phyloP scores from a whole-genome alignment of 192 early-diverging fungal species.

The Umbelopsis vinacea region DNA sequence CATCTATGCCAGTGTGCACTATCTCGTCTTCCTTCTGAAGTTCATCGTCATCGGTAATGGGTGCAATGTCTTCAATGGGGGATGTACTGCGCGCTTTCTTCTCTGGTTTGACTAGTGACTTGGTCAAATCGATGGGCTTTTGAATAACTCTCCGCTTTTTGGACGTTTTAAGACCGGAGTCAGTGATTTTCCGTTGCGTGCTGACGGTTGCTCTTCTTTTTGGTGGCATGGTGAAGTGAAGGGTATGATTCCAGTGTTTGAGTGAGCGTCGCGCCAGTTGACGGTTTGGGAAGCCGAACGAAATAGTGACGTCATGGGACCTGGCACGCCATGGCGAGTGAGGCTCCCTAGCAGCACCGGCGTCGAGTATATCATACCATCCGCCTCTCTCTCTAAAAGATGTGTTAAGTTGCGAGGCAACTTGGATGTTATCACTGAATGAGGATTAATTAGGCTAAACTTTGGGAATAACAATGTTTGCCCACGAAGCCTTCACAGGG shows the following conservation, averaged over 20 bases:
- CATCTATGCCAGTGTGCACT: neutral
- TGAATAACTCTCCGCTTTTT: constrained; percentile 15
- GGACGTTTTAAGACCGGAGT: neutral
- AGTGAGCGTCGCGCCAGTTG: constrained; percentile 20
- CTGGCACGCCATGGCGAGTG: neutral
- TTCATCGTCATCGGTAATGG: constrained; percentile 1
- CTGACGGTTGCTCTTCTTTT: neutral
- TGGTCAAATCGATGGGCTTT: constrained; percentile 15
- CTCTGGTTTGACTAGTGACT: neutral
- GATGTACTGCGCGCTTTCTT: constrained; percentile 1
- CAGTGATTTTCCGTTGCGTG: neutral
- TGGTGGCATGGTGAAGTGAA: constrained; percentile 4
- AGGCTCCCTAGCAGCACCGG: too few relatives aligned
- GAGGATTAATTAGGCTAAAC: too few relatives aligned
- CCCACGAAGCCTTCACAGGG: too few relatives aligned
- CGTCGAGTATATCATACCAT: too few relatives aligned
- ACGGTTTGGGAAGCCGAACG: neutral
- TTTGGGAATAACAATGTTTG: too few relatives aligned
- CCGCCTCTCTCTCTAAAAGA: too few relatives aligned
- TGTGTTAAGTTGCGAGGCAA: too few relatives aligned
- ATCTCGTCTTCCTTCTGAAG: neutral
- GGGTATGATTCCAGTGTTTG: neutral
- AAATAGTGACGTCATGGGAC: neutral
- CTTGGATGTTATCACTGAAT: too few relatives aligned
- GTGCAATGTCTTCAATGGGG: neutral